Evolutionary conservation across 306 rosid species (phyloP), one percentile per base, ranked within the genome.

Genomic region (Leucaena leucocephala): DNA sequence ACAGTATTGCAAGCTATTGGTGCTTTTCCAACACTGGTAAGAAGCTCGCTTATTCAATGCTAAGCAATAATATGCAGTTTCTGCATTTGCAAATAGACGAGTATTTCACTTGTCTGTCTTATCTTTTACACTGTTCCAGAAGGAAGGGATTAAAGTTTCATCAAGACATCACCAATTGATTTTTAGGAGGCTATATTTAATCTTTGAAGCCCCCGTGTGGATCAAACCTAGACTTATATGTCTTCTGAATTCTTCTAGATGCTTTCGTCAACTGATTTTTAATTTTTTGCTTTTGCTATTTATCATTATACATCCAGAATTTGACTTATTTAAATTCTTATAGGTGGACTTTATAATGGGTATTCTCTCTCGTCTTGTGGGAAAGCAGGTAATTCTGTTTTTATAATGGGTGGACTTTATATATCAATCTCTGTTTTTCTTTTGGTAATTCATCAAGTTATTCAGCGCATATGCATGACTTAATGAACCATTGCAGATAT

Each of bases 1-100:
- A 90, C 95, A 2, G 98, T 94, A 6, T 87, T 94, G 83, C 98
- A 94, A 91, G 97, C 97, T n/a, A 89, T 94, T 65, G 97, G 91
- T 81, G 93, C 94, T 84, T 92, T 90, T 82, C 98, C 98, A 27
- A 86, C 91, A 48, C 82, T 95, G 94, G 98, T 95, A 84, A 84
- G 91, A 85, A 81, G 66, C 72, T 72, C 49, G 48, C 69, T 35
- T 72, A 58, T 46, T 48, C 81, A 22, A 46, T 76, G 66, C 71
- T 73, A 70, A 68, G 46, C 57, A 68, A 74, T 74, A 48, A 65
- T 82, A 12, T 21, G 16, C 54, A 19, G 50, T 46, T 42, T 36
- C 54, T 22, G 33, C 54, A 68, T 40, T 1, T 19, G 80, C 57
- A 55, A 72, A 42, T 59, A 61, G 52, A 50, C 43, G 8, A 63